A percentile compares a stretch with the other conserved stretches of the same genome.
These are phyloP conservation scores for Arabidopsis lyrata DNA, from an alignment of 441 rosid species.

Conservation along the genomic window DNA sequence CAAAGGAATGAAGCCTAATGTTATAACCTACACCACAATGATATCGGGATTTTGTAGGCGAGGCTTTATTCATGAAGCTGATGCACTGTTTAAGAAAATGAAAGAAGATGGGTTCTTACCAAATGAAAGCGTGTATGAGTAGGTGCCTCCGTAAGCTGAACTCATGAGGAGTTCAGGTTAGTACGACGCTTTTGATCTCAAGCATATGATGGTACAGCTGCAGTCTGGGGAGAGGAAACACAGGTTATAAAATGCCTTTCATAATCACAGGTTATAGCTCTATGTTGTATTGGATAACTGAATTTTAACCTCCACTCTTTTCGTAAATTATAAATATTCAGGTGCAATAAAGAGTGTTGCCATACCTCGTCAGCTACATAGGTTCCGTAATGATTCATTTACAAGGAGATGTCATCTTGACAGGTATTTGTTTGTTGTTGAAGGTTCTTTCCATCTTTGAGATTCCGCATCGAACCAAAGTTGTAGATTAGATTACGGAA, in stretches of 20 bases:
- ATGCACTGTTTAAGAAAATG: constrained; percentile 51
- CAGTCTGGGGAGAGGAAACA: constrained; percentile 18
- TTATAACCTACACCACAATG: constrained; percentile 43
- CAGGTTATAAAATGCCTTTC: constrained; percentile 5
- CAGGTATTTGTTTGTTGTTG: constrained; percentile 50
- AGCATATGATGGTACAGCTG: constrained; percentile 13
- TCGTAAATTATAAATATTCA: constrained; percentile 22
- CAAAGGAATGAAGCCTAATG: constrained; percentile 45
- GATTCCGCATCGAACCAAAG: constrained; percentile 6
- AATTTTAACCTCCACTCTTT: neutral
- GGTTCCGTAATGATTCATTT: constrained; percentile 70
- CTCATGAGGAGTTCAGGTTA: constrained; percentile 6
- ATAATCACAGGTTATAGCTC: neutral
- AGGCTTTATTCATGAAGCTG: constrained; percentile 40
- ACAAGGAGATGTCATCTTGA: constrained; percentile 77
- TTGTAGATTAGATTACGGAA: constrained; percentile 49
- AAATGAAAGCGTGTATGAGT: constrained; percentile 29
- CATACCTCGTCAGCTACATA: constrained; percentile 70
- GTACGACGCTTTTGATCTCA: constrained; percentile 23
- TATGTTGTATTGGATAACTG: neutral
- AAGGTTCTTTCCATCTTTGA: neutral
- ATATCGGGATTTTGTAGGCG: constrained; percentile 43
- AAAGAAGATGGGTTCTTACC: constrained; percentile 44
- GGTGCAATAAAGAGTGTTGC: constrained; percentile 32
- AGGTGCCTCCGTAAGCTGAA: constrained; percentile 3